Evolutionary conservation across 371 early-diverging fungal genomes (phyloP).

Genomic region (Saksenaea vasiformis): DNA sequence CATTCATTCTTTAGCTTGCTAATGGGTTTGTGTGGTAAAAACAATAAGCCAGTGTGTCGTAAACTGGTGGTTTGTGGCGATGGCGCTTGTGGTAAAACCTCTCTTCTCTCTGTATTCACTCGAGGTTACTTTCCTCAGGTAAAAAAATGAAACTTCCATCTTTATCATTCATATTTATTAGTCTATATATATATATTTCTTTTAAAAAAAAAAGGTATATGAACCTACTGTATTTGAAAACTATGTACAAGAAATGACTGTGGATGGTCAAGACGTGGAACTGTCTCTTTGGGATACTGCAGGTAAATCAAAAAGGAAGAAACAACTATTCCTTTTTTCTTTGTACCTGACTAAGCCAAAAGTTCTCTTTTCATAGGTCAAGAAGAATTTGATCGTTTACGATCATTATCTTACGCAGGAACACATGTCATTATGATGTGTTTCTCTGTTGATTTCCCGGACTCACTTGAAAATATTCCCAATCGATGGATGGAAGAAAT

Average conservation of each 20-base stretch:
- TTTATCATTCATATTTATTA: not conserved
- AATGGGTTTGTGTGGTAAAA: constrained; percentile 14
- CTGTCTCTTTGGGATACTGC: constrained; percentile 94
- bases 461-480: constrained; percentile 57
- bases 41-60: constrained; percentile 10
- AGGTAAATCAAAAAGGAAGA: constrained; percentile 52
- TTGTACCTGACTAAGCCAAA: constrained; percentile 1
- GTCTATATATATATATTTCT: not conserved
- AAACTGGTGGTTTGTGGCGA: constrained; percentile 81
- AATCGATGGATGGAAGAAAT: constrained; percentile 58
- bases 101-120: constrained; percentile 43
- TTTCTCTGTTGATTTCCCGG: constrained; percentile 58
- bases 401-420: constrained; percentile 54
- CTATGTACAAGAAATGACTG: constrained; percentile 79
- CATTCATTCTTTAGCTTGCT: not conserved
- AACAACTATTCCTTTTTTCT: not conserved
- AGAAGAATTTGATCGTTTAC: constrained; percentile 64
- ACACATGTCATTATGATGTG: constrained; percentile 60
- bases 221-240: constrained; percentile 87
- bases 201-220: no score
- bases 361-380: constrained; percentile 47
- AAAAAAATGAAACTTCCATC: not conserved
- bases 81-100: constrained; percentile 72
- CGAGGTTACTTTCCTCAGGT: constrained; percentile 46
- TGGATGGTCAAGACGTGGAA: constrained; percentile 77